Evolutionary conservation across 345 rosid genomes (phyloP), one percentile per base, ranked within the genome.

Genomic region (Pistacia vera): DNA sequence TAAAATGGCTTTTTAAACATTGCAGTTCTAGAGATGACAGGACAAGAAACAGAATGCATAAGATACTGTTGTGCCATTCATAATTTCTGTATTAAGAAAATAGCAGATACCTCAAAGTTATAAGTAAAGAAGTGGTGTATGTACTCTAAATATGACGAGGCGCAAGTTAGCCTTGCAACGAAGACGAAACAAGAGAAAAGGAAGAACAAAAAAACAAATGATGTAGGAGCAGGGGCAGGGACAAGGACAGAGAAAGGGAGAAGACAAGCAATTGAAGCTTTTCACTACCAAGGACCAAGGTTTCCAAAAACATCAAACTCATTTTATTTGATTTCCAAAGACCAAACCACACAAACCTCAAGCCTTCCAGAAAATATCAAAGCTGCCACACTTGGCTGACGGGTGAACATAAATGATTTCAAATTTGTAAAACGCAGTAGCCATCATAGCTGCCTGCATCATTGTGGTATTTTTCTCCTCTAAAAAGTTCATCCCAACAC

Each of bases 301-400:
- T 55, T 33, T 54, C 28, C 46, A 12, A 18, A 12, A n/a, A 36
- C 64, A 5, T 70, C n/a, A 56, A 2, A 2, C 38, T 36, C 30
- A 41, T 57, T 70, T 52, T 70, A 54, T 70, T 11, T 56, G 16
- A 70, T 20, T 57, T 36, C 36, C 2, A 4, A 2, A 22, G 25
- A 55, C 41, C 49, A 70, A 7, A 38, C 46, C 46, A 36, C 28
- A 18, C 68, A 38, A 64, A 38, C 68, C 17, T 64, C 52, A 20
- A n/a, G n/a, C 52, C 68, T 64, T 48, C 68, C 49, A 38, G 49
- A 64, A 36, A 11, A 25, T 9, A 64, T 64, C 68, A 64, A 38
- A 25, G 68, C 5, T 17, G 25, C 68, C 28, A 0, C 28, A 64
- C 28, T 35, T 16, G 28, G 35, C 51, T 38, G 51, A 64, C 12